A percentile compares a stretch with the other conserved stretches of the same genome.
Evolutionary conservation across 495 filamentous ascomycete species (phyloP).

Genomic region (Hypoxylon intermedium): DNA sequence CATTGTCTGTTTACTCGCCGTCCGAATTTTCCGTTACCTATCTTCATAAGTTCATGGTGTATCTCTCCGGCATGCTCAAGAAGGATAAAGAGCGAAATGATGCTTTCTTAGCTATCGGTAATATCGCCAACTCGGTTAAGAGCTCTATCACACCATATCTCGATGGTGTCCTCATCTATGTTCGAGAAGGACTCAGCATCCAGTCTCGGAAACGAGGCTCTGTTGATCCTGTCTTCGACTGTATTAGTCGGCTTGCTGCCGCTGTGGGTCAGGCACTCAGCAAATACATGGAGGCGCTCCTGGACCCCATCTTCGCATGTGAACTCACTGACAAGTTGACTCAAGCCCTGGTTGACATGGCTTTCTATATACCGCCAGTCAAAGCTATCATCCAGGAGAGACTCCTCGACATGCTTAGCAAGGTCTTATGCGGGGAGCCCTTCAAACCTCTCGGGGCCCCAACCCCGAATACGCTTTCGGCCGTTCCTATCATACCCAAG

Average conservation of each 20-base stretch:
- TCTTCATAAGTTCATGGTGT: conserved; percentile 95
- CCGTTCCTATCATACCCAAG: conserved; percentile 81
- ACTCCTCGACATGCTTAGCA: conserved; percentile 91
- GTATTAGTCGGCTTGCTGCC: conserved; percentile 93
- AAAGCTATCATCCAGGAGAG: conserved; percentile 91
- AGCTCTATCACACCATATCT: conserved; percentile 94
- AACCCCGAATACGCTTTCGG: conserved; percentile 63
- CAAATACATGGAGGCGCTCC: conserved; percentile 95
- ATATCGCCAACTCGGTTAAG: conserved; percentile 94
- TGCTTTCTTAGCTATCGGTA: conserved; percentile 92
- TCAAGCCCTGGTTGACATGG: conserved; percentile 96
- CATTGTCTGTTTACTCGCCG: conserved; percentile 90
- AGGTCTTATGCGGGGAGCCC: conserved; percentile 87
- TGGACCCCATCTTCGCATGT: conserved; percentile 97
- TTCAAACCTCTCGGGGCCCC: conserved; percentile 93
- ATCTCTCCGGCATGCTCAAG: conserved; percentile 93
- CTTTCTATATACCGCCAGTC: conserved; percentile 95
- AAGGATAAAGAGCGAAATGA: conserved; percentile 91
- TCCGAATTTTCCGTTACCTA: conserved; percentile 81
- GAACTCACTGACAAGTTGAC: conserved; percentile 90
- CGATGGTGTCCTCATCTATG: conserved; percentile 88
- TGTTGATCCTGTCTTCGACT: conserved; percentile 94
- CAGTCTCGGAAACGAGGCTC: conserved; percentile 77
- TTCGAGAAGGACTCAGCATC: conserved; percentile 85
- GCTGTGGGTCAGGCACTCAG: conserved; percentile 95